Evolutionary conservation across 2,329 filamentous ascomycete genomes (phyloP), one percentile per base, ranked within the genome.

Genomic region (Rhexocercosporidium sp.): DNA sequence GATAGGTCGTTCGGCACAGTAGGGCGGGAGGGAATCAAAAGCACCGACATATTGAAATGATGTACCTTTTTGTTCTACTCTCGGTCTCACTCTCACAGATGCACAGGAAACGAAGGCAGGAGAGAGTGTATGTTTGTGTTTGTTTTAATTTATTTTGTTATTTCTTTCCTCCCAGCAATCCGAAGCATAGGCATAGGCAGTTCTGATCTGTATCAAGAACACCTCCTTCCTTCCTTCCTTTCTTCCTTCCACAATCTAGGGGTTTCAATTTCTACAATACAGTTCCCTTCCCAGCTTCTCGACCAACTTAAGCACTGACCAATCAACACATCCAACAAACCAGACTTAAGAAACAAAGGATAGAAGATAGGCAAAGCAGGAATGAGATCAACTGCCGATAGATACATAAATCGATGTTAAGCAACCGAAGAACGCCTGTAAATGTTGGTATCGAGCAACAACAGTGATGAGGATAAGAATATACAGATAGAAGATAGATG

Each of bases 361-460:
- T 22, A 37, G 22, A 11, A 57, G 53, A 56, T 7, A 59, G 37
- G n/a, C 29, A 37, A 57, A n/a, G 53, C 39, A 60, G 57, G 37
- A 60, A 60, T 31, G 41, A 20, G 8, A 60, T 60, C 57, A 11
- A 46, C 57, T 47, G 41, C 57, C 22, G 39, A 5, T 25, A 59
- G 20, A 27, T 20, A 20, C 6, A 57, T 11, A 37, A 20, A 25
- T 29, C 46, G 9, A 25, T n/a, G n/a, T n/a, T n/a, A n/a, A n/a
- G n/a, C 22, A 44, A 27, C 9, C 46, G 4, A 31, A 31, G 31
- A 66, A 68, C 70, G 65, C 69, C 69, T 54, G 66, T 64, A 70
- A 72, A 71, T 72, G 69, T 72, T 71, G 71, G 69, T 71, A 72
- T 72, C 71, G 66, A 64, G 53, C 66, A 49, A 39, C 22, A 61